These are phyloP conservation scores for Skeletonema marinoi DNA, from an alignment of 108 stramenopile genomes.

Conservation along the genomic window DNA sequence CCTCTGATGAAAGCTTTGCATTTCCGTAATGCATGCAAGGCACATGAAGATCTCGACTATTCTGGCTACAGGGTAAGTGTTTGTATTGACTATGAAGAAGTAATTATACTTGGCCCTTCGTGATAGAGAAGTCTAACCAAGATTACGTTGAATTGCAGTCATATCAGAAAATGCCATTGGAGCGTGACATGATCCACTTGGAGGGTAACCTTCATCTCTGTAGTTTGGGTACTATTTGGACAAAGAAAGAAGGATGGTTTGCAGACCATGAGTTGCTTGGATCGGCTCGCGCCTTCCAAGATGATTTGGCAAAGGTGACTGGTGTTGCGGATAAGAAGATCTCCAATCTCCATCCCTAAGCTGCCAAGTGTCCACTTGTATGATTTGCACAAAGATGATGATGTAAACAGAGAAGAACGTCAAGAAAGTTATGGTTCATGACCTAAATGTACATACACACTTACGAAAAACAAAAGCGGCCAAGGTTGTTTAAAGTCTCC, in stretches of 20 bases:
- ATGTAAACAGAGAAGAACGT: too few species aligned
- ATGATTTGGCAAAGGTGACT: constrained; percentile 24
- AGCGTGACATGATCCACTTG: constrained; percentile 32
- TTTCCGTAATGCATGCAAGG: constrained; percentile 57
- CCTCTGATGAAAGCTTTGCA: constrained; percentile 67
- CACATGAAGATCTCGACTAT: constrained; percentile 42
- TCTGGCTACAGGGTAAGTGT: constrained; percentile 21
- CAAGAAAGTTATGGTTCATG: neutral
- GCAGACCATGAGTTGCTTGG: constrained; percentile 49
- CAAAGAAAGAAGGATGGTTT: constrained; percentile 44
- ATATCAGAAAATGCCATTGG: constrained; percentile 34
- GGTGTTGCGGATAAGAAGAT: constrained; percentile 12
- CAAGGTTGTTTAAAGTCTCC: neutral
- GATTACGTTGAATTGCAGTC: neutral
- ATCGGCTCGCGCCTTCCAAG: constrained; percentile 16
- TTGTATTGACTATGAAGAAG: neutral
- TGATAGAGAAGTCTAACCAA: neutral
- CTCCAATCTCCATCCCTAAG: constrained; percentile 7
- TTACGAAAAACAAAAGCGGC: neutral
- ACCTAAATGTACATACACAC: neutral
- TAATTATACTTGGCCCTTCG: too few species aligned
- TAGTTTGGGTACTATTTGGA: constrained; percentile 51
- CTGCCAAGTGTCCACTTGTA: neutral
- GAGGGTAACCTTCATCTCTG: constrained; percentile 30
- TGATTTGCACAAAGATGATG: neutral